Evolutionary conservation across 352 stramenopile species (phyloP), one percentile per base, ranked within the genome.

Genomic region (Globisporangium canariense): DNA sequence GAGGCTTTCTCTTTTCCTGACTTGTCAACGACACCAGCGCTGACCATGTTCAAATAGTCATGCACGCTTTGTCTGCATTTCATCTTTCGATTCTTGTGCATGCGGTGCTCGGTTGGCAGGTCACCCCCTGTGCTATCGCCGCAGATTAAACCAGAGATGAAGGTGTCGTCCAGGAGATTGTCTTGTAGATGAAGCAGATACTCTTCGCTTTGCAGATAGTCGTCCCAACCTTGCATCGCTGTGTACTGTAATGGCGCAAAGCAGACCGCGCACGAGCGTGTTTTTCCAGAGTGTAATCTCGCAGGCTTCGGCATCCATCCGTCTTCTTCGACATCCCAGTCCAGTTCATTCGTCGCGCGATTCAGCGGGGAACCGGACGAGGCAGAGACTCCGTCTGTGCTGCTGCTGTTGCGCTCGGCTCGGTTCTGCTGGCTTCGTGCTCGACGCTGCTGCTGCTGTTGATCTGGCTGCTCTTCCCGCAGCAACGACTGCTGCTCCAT

Each of bases 241-340:
- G 88, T 86, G 58, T 93, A 93, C 74, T 92, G 86, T 41, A 96
- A 51, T 25, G 78, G 74, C 1, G 82, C 81, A 66, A 86, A 92
- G 66, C 88, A 96, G n/a, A 90, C 75, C 3, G 71, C 75, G 62
- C 88, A 96, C n/a, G 70, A 81, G 38, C 83, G 76, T 6, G 86
- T 86, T 58, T 91, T 89, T 43, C 88, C 88, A 22, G 82, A 90
- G 61, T 96, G 88, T 3, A 96, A 65, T 2, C 83, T 76, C 10
- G 86, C 86, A 0, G 88, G 79, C 40, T 93, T 94, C 49, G 88
- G 86, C 79, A 96, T 92, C 88, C 88, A 96, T 1, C 80, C 83
- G 67, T 93, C 84, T 20, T 88, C 83, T 36, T 84, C 76, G n/a
- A 60, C 56, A 13, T 51, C 50, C 63, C 63, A 69, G 43, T 69